phyloP scores from a whole-genome alignment of 352 stramenopile species.

The Pythium utonaiense region DNA sequence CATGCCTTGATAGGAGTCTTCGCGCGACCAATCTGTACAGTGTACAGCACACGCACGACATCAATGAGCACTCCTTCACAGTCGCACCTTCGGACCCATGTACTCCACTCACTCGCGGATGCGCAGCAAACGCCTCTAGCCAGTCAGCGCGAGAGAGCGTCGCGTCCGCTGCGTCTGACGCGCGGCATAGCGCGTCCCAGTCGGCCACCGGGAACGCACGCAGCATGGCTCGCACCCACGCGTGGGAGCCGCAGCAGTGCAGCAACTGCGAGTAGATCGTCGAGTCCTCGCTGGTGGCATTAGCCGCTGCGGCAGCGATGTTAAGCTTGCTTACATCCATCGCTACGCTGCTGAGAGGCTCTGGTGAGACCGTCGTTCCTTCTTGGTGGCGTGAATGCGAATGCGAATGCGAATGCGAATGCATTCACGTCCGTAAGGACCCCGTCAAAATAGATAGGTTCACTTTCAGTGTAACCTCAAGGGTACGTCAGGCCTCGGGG shows the following conservation, averaged over 20 bases:
- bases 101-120: slow-evolving; percentile 41
- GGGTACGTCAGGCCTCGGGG: neutral
- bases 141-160: slow-evolving; percentile 47
- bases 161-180: slow-evolving; percentile 37
- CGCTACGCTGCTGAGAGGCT: neutral
- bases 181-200: slow-evolving; percentile 37
- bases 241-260: slow-evolving; percentile 57
- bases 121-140: slow-evolving; percentile 66
- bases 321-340: slow-evolving; percentile 38
- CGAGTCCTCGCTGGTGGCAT: slow-evolving; percentile 18
- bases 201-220: slow-evolving; percentile 37
- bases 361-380: no score
- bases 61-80: no score
- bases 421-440: neutral
- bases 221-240: slow-evolving; percentile 44
- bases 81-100: neutral
- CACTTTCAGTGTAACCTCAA: neutral
- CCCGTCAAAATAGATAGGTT: neutral
- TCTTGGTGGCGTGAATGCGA: neutral
- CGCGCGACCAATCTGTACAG: slow-evolving; percentile 64
- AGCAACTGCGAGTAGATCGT: slow-evolving; percentile 40
- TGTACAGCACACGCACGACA: no score
- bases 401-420: neutral
- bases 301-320: slow-evolving; percentile 26
- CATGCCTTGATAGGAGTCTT: slow-evolving; percentile 66